Percentiles rank a stretch among this genome's conserved stretches.
Conservation (phyloP, 2,329 filamentous ascomycete species). For the Podosphaera xanthii region DNA sequence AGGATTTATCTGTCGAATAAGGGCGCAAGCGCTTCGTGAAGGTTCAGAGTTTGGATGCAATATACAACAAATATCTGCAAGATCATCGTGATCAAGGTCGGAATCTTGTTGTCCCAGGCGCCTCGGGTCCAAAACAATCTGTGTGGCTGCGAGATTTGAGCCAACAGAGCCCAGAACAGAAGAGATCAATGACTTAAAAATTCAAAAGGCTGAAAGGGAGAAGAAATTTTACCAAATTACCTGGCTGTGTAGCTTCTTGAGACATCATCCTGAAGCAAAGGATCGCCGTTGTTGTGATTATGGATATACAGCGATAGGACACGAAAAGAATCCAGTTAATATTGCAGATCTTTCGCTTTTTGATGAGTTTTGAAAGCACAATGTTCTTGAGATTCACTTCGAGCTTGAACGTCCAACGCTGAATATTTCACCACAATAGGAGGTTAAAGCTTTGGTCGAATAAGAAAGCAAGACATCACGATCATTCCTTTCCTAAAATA, state of each 20-base stretch:
- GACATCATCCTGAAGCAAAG: slow-evolving; percentile 9
- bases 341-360: neutral
- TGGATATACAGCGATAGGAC: neutral
- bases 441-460: too few relatives aligned
- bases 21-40: slow-evolving; percentile 40
- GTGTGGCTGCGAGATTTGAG: slow-evolving; percentile 33
- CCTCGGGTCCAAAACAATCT: slow-evolving; percentile 60
- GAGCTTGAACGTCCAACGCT: neutral
- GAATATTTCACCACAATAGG: neutral
- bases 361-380: neutral
- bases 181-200: neutral
- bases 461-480: too few relatives aligned
- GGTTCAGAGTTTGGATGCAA: slow-evolving; percentile 56
- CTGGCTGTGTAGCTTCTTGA: slow-evolving; percentile 14
- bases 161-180: slow-evolving; percentile 2
- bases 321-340: neutral
- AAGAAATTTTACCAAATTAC: slow-evolving; percentile 5
- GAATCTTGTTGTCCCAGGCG: slow-evolving; percentile 61
- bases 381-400: neutral
- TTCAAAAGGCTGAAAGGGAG: slow-evolving; percentile 1
- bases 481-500: too few relatives aligned
- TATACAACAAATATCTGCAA: slow-evolving; percentile 74
- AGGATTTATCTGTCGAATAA: slow-evolving; percentile 26
- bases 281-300: neutral
- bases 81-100: slow-evolving; percentile 59